A percentile compares a stretch with the other conserved stretches of the same genome.
phyloP scores from a whole-genome alignment of 2,329 filamentous ascomycete genomes.

The Apiospora arundinis region DNA sequence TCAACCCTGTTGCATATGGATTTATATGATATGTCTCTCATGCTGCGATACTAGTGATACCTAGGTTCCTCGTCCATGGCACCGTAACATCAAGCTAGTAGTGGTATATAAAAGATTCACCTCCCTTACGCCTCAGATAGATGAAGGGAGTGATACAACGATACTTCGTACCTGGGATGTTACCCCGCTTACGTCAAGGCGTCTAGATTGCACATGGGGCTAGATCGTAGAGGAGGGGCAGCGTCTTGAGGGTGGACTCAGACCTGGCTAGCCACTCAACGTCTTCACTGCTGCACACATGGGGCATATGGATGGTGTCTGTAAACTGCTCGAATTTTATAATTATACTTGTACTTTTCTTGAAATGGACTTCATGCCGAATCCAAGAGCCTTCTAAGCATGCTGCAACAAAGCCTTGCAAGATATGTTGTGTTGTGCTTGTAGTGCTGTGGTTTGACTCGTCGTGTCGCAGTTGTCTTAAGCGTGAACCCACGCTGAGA shows the following conservation, averaged over 20 bases:
- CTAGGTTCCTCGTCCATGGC: not conserved
- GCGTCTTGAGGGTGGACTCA: not conserved
- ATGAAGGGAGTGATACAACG: not conserved
- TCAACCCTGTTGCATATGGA: not conserved
- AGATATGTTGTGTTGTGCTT: not conserved
- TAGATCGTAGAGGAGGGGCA: conserved; percentile 14
- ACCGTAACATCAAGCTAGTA: not conserved
- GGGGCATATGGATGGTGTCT: not conserved
- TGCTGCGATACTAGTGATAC: not conserved
- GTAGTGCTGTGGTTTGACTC: not conserved
- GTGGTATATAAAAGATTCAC: not conserved
- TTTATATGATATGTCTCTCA: not conserved
- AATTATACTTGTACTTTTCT: not conserved
- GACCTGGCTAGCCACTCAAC: not conserved
- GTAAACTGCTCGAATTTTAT: not conserved
- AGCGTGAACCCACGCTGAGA: not conserved
- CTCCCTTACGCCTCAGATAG: not conserved
- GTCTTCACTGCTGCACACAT: not conserved
- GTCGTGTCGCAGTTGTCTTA: not conserved
- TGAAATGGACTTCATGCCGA: not conserved
- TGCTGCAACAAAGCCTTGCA: not conserved
- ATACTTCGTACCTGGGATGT: no score
- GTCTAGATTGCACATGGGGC: not conserved
- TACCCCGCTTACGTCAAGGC: conserved; percentile 26
- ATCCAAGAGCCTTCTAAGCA: not conserved